Evolutionary conservation across 2,329 filamentous ascomycete genomes (phyloP), one percentile per base, ranked within the genome.

Genomic region (Zarea fungicola): DNA sequence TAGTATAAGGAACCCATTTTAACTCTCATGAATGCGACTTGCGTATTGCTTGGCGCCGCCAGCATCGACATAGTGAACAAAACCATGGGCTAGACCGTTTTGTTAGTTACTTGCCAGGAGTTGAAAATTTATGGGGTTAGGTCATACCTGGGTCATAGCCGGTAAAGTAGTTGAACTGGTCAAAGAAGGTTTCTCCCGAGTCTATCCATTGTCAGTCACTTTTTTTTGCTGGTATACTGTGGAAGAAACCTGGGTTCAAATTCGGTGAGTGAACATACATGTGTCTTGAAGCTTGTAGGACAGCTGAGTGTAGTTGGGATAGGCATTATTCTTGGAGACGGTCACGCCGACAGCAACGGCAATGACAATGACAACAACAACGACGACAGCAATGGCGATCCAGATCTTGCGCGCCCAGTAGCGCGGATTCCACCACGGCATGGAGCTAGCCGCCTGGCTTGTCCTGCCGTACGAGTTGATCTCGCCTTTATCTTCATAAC

Each of bases 371-470:
- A 78, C 57, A 13, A 83, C 59, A 21, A 64, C 63, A 2, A 72
- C 48, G 1, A 68, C 54, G 1, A 65, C 59, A 4, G 55, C 69
- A 6, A 76, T 58, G 28, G 70, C 63, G 19, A 70, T 59, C 74
- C 75, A 83, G 10, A 65, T 69, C 50, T 70, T 73, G 58, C 74
- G 73, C 34, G 72, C 65, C 81, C 80, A 84, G 40, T 68, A 68
- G 42, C 68, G 67, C 0, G 74, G 72, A 52, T 81, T 69, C 62
- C 72, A 79, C 62, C 61, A 66, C 7, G 66, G 62, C 52, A 59
- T 62, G 6, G 63, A 42, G 16, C 25, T 52, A 14, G 57, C 55
- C 14, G 56, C 57, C 19, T 49, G 57, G 4, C 54, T 57, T 18
- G 58, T 52, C 40, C 56, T 50, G 22, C 54, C 16, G 11, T 40